A percentile compares a stretch with the other conserved stretches of the same genome.
These are phyloP conservation scores for Gossypium lobatum DNA, from an alignment of 441 rosid species.

Conservation along the genomic window DNA sequence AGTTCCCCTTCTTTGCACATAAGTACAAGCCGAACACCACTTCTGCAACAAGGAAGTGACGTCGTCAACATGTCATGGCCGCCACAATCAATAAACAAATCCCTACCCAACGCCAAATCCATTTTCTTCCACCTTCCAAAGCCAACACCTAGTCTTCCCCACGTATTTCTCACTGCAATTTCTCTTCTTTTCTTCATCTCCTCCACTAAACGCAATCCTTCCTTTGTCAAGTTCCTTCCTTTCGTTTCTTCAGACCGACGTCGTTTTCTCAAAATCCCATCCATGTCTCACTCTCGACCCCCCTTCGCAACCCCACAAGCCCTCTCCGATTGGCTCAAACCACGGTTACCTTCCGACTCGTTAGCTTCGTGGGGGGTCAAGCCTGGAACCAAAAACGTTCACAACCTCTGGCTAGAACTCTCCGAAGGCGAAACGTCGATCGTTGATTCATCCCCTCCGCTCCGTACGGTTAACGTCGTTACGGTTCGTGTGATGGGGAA, in stretches of 20 bases:
- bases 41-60: not conserved
- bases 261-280: slow-evolving; percentile 32
- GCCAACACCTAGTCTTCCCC: slow-evolving; percentile 30
- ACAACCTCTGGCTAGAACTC: slow-evolving; percentile 93
- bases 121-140: not conserved
- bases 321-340: slow-evolving; percentile 77
- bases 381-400: slow-evolving; percentile 93
- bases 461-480: slow-evolving; percentile 67
- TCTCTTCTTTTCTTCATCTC: slow-evolving; percentile 40
- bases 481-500: slow-evolving; percentile 45
- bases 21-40: not conserved
- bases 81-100: not conserved
- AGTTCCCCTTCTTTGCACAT: not conserved
- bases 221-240: slow-evolving; percentile 32
- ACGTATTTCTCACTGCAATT: slow-evolving; percentile 49
- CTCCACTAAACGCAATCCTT: slow-evolving; percentile 27
- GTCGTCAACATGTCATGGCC: slow-evolving; percentile 22
- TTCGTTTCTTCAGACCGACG: slow-evolving; percentile 30
- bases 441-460: slow-evolving; percentile 65
- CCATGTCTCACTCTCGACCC: slow-evolving; percentile 32
- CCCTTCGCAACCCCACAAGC: slow-evolving; percentile 62
- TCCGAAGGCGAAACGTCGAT: slow-evolving; percentile 75
- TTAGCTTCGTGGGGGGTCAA: slow-evolving; percentile 77
- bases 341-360: slow-evolving; percentile 67
- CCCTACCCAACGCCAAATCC: not conserved